Percentiles rank a stretch among this genome's conserved stretches.
Evolutionary conservation across 1,284 basidiomycete species (phyloP).

Genomic region (Irpex lacteus): DNA sequence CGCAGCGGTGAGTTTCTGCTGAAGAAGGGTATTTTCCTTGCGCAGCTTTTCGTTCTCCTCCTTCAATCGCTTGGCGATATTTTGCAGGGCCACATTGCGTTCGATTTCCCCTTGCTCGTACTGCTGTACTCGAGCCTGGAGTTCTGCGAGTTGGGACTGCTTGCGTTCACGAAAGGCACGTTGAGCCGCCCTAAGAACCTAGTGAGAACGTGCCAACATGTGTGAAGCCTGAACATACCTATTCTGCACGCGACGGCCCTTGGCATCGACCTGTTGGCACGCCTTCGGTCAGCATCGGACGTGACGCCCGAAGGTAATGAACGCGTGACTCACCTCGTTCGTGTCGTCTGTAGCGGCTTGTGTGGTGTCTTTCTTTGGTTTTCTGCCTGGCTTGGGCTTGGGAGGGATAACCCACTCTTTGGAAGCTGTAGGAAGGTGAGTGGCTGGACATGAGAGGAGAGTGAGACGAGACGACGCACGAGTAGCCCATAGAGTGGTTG

Average conservation of each 20-base stretch:
- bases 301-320: slow-evolving; percentile 14
- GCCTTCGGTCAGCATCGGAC: slow-evolving; percentile 21
- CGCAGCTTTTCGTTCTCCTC: slow-evolving; percentile 81
- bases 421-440: slow-evolving; percentile 49
- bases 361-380: slow-evolving; percentile 73
- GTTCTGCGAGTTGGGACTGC: slow-evolving; percentile 86
- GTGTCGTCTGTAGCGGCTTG: slow-evolving; percentile 31
- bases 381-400: slow-evolving; percentile 86
- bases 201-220: slow-evolving; percentile 1
- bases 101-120: slow-evolving; percentile 92
- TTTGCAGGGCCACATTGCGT: slow-evolving; percentile 84
- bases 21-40: slow-evolving; percentile 58
- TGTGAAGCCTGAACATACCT: slow-evolving; percentile 41
- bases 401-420: slow-evolving; percentile 91
- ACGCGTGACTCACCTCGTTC: slow-evolving; percentile 40
- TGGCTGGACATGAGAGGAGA: not conserved
- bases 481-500: slow-evolving; percentile 51
- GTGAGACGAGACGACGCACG: slow-evolving; percentile 28
- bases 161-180: slow-evolving; percentile 90
- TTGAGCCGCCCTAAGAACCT: slow-evolving; percentile 70
- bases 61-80: slow-evolving; percentile 82
- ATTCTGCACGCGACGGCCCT: slow-evolving; percentile 74
- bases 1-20: slow-evolving; percentile 53
- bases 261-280: slow-evolving; percentile 39
- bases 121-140: slow-evolving; percentile 82